Conservation (phyloP, 2,329 filamentous ascomycete genomes). For the Aspergillus oerlinghausenensis region DNA sequence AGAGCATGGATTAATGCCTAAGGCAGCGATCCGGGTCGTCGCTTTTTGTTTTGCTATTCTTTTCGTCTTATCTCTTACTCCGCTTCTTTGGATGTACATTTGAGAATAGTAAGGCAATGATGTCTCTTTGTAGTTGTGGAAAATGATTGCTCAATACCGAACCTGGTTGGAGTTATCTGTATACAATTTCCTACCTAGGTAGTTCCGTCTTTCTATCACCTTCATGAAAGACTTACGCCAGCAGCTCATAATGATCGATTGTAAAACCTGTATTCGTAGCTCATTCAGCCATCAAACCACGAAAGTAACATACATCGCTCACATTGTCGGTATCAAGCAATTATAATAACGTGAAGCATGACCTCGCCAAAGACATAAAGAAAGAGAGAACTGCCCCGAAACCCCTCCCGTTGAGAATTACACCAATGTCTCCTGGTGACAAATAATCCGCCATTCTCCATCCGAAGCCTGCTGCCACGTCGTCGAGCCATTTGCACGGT, state of each 20-base stretch:
- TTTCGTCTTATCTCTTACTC: neutral
- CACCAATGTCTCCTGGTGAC: constrained; percentile 32
- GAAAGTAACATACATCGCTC: neutral
- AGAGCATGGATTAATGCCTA: too few species aligned
- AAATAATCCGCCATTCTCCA: constrained; percentile 34
- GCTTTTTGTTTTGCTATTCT: neutral
- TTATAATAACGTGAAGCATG: neutral
- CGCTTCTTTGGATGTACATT: neutral
- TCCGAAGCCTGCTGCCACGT: constrained; percentile 37
- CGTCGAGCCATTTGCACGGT: constrained; percentile 26
- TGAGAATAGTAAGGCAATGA: too few species aligned
- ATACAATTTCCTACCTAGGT: too few species aligned
- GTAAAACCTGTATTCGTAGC: neutral
- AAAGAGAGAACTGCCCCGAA: neutral
- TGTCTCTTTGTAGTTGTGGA: too few species aligned
- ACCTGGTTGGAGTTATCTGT: too few species aligned
- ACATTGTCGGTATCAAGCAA: neutral
- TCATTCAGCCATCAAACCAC: neutral
- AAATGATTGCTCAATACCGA: too few species aligned
- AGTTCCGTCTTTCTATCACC: too few species aligned
- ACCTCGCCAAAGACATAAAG: neutral
- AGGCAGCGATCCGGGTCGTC: neutral
- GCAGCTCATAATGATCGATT: too few species aligned
- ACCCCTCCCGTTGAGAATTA: constrained; percentile 5
- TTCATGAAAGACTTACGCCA: too few species aligned